Evolutionary conservation across 2,329 filamentous ascomycete genomes (phyloP).

Genomic region (Talaromyces sp.): DNA sequence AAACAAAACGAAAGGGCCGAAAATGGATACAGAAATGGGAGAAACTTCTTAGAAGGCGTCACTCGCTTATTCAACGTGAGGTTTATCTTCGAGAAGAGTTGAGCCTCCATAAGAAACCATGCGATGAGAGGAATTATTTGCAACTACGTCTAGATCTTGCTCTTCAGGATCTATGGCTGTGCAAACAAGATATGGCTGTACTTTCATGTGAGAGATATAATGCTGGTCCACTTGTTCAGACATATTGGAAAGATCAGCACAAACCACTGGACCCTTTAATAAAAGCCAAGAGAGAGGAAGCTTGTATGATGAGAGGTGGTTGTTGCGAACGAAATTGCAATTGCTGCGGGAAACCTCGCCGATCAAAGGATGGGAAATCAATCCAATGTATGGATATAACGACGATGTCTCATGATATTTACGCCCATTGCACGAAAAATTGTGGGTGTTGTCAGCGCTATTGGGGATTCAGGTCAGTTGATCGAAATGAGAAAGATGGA

Average conservation of each 20-base stretch:
- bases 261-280: too few relatives aligned
- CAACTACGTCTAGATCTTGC: background rate
- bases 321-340: background rate
- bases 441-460: background rate
- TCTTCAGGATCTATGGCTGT: background rate
- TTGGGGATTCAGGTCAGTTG: background rate
- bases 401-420: background rate
- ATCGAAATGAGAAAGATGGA: background rate
- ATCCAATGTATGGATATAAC: background rate
- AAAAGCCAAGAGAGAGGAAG: too few relatives aligned
- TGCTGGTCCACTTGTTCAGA: background rate
- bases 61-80: background rate
- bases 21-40: background rate
- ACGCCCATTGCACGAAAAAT: background rate
- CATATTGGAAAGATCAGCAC: too few relatives aligned
- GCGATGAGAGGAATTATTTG: background rate
- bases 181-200: background rate
- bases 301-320: background rate
- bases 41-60: background rate
- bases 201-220: background rate
- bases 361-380: background rate
- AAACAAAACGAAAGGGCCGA: background rate
- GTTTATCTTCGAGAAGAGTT: background rate
- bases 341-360: background rate
- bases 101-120: background rate